Evolutionary conservation across 805 yeast genomes (phyloP).

Genomic region (Ogataea dorogensis): DNA sequence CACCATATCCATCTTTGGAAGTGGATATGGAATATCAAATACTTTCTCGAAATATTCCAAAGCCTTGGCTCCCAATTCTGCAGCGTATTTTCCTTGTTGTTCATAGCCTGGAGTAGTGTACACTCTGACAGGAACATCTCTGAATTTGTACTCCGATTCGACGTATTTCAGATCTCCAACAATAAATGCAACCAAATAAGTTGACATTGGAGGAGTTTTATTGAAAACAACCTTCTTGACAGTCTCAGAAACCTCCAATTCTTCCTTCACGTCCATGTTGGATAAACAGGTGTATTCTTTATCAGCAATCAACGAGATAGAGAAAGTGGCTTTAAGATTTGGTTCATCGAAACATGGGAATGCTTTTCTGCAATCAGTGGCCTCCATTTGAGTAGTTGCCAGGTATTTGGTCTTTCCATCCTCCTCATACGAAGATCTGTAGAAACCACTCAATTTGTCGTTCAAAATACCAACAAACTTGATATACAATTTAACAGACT

Average conservation of each 20-base stretch:
- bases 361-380: conserved; percentile 59
- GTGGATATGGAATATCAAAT: conserved; percentile 62
- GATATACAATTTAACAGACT: conserved; percentile 33
- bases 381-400: conserved; percentile 61
- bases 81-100: conserved; percentile 46
- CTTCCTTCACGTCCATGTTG: conserved; percentile 44
- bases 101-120: conserved; percentile 53
- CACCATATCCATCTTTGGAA: conserved; percentile 79
- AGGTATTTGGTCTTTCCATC: conserved; percentile 43
- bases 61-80: conserved; percentile 49
- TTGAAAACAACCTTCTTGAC: conserved; percentile 39
- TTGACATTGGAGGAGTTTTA: conserved; percentile 52
- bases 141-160: conserved; percentile 45
- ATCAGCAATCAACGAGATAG: conserved; percentile 40
- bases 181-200: conserved; percentile 58
- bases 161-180: conserved; percentile 56
- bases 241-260: conserved; percentile 17
- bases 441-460: conserved; percentile 58
- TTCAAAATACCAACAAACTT: conserved; percentile 46
- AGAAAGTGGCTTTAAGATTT: conserved; percentile 53
- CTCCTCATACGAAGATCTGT: conserved; percentile 47
- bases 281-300: conserved; percentile 43
- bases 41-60: conserved; percentile 50
- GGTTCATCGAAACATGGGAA: conserved; percentile 63
- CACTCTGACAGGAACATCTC: conserved; percentile 50